Evolutionary conservation across 805 yeast species (phyloP).

Genomic region (Zygoascus flipseniorum): DNA sequence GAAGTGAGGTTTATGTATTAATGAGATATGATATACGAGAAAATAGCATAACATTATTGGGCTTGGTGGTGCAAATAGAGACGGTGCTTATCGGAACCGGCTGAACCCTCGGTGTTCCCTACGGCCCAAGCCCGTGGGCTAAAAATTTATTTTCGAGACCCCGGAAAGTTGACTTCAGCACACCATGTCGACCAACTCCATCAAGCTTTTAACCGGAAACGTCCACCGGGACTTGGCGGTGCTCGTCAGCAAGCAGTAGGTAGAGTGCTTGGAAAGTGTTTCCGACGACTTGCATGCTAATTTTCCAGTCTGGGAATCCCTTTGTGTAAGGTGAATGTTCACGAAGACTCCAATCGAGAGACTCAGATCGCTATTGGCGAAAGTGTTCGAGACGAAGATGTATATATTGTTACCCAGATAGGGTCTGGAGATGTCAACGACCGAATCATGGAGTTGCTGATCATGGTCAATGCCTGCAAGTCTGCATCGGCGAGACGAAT

Average conservation of each 20-base stretch:
- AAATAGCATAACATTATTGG: too few species aligned
- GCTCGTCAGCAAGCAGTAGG: conserved; percentile 47
- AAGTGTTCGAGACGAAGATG: conserved; percentile 85
- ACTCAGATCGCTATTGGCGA: conserved; percentile 84
- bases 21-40: background rate
- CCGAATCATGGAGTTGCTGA: conserved; percentile 74
- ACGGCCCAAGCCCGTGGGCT: background rate
- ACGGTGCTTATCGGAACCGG: too few species aligned
- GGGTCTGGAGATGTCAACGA: conserved; percentile 86
- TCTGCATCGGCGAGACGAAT: conserved; percentile 92
- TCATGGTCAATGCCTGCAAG: conserved; percentile 89
- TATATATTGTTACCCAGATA: conserved; percentile 45
- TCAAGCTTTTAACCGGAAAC: conserved; percentile 47
- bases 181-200: conserved; percentile 38
- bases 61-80: too few species aligned
- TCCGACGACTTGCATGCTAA: background rate
- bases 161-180: background rate
- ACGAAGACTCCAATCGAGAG: conserved; percentile 77
- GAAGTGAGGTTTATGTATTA: background rate
- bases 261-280: background rate
- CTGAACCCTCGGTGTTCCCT: too few species aligned
- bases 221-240: conserved; percentile 75
- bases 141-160: background rate
- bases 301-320: conserved; percentile 47
- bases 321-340: conserved; percentile 65